Conservation (phyloP, 2,329 filamentous ascomycete species). For the Aureobasidium namibiae region DNA sequence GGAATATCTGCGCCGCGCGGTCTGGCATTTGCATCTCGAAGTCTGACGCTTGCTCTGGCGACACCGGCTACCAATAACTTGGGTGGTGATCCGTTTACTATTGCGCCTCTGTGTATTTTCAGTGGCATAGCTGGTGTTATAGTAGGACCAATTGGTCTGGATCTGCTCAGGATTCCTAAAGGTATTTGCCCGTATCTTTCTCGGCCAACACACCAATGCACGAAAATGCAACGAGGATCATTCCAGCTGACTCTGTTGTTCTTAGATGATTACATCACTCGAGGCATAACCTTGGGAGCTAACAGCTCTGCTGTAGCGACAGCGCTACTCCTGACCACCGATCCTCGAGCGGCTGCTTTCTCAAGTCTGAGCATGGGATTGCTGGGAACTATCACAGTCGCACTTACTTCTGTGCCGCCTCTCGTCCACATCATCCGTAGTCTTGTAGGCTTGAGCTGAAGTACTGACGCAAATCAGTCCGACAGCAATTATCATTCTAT, state of each 20-base stretch:
- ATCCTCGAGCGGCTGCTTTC: constrained; percentile 52
- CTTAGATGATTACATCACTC: constrained; percentile 53
- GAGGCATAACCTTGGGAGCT: constrained; percentile 53
- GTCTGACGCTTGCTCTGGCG: constrained; percentile 53
- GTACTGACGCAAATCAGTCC: background rate
- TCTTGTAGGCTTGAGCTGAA: constrained; percentile 33
- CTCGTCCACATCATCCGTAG: constrained; percentile 42
- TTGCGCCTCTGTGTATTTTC: constrained; percentile 50
- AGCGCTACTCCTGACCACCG: constrained; percentile 46
- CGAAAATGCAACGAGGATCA: too few species aligned
- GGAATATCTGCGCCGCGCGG: constrained; percentile 47
- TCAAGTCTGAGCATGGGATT: constrained; percentile 54
- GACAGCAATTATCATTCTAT: too few species aligned
- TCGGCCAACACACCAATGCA: background rate
- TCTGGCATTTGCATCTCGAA: constrained; percentile 49
- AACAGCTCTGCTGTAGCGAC: constrained; percentile 55
- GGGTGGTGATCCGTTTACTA: constrained; percentile 48
- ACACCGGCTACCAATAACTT: constrained; percentile 49
- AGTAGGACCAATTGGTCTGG: constrained; percentile 43
- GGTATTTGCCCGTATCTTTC: constrained; percentile 29
- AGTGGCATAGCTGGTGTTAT: constrained; percentile 53
- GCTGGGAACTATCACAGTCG: constrained; percentile 51
- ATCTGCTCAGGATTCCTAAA: constrained; percentile 45
- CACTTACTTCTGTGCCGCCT: constrained; percentile 50
- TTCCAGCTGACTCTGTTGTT: background rate